Conservation (phyloP, 2,329 filamentous ascomycete species). For the Pestalotiopsis fici region DNA sequence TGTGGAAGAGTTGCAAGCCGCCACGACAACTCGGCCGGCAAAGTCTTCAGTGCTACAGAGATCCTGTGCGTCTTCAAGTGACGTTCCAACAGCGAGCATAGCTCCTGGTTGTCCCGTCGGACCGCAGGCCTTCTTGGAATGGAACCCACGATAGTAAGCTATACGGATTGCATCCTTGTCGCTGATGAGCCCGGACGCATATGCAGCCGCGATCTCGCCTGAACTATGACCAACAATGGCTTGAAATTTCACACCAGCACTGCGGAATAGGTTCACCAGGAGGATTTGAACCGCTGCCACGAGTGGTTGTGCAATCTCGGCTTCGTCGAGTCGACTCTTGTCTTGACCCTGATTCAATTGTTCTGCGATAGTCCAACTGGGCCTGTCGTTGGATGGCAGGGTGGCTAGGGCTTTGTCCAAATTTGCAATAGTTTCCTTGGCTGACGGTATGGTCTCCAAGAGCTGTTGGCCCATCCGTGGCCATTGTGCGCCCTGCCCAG, state of each 20-base stretch:
- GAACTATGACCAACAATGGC: constrained; percentile 42
- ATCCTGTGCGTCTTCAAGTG: constrained; percentile 27
- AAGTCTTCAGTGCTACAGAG: constrained; percentile 16
- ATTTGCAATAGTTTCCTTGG: too few species aligned
- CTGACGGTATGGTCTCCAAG: neutral
- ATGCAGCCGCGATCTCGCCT: constrained; percentile 46
- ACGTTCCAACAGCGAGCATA: constrained; percentile 41
- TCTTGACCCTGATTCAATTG: too few species aligned
- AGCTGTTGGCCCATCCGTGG: constrained; percentile 31
- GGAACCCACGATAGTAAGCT: constrained; percentile 24
- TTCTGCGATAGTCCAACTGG: too few species aligned
- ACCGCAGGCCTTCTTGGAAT: neutral
- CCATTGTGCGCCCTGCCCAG: constrained; percentile 31
- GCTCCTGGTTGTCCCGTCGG: constrained; percentile 22
- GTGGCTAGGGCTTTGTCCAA: too few species aligned
- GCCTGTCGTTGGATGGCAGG: too few species aligned
- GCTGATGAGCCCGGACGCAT: constrained; percentile 33
- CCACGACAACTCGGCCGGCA: constrained; percentile 21
- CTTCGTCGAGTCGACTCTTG: constrained; percentile 11
- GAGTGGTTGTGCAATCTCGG: constrained; percentile 34
- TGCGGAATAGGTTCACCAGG: constrained; percentile 33
- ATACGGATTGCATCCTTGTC: constrained; percentile 30
- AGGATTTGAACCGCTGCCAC: constrained; percentile 42
- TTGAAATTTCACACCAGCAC: constrained; percentile 34
- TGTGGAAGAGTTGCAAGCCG: constrained; percentile 27